These are phyloP conservation scores for Lachancea lanzarotensis DNA, from an alignment of 805 yeast genomes.

Conservation along the genomic window DNA sequence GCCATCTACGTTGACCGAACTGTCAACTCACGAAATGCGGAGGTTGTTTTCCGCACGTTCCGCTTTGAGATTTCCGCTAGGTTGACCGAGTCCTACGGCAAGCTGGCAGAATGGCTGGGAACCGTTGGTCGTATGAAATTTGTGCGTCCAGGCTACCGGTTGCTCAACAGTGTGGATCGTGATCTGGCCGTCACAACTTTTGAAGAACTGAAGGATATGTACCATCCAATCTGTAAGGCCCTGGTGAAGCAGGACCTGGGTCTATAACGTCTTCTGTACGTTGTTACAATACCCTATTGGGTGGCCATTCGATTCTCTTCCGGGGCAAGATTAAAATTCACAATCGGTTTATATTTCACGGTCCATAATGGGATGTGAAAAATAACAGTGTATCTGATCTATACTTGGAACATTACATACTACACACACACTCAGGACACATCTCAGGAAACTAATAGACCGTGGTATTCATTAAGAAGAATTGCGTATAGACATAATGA, in stretches of 20 bases:
- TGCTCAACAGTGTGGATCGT: conserved; percentile 58
- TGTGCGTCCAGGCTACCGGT: conserved; percentile 77
- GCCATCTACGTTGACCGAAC: conserved; percentile 37
- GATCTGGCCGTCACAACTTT: conserved; percentile 62
- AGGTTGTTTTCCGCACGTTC: conserved; percentile 73
- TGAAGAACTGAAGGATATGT: conserved; percentile 47
- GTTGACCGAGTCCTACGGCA: conserved; percentile 39
- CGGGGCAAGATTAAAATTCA: not conserved
- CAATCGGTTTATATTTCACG: no score
- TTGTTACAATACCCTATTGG: not conserved
- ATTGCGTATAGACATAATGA: conserved; percentile 2
- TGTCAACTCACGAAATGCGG: conserved; percentile 61
- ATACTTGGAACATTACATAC: not conserved
- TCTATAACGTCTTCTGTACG: conserved; percentile 15
- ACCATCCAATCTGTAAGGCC: conserved; percentile 80
- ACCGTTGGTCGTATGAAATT: conserved; percentile 93
- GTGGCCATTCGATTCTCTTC: not conserved
- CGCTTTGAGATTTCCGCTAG: conserved; percentile 55
- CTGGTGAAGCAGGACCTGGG: conserved; percentile 81
- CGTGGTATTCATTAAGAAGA: not conserved
- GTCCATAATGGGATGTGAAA: not conserved
- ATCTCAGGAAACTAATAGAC: not conserved
- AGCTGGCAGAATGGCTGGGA: conserved; percentile 77
- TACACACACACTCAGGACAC: not conserved
- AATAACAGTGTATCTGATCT: not conserved